Conservation (phyloP, 495 filamentous ascomycete genomes). For the Neurospora tetraspora region DNA sequence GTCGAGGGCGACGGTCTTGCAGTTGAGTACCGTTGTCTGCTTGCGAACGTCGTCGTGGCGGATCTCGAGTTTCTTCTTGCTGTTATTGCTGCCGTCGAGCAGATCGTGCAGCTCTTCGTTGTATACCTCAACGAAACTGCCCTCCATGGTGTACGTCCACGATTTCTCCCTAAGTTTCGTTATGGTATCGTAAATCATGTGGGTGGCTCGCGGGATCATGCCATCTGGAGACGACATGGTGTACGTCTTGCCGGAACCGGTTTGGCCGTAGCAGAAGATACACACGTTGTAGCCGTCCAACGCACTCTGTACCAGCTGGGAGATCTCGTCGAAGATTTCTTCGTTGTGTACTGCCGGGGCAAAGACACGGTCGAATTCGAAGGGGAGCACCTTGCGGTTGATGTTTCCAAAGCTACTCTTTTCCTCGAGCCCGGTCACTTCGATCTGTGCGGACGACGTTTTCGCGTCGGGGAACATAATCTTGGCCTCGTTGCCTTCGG, state of each 20-base stretch:
- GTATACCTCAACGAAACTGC: slow-evolving; percentile 97
- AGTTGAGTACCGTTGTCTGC: slow-evolving; percentile 77
- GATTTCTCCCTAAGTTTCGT: slow-evolving; percentile 76
- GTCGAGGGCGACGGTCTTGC: slow-evolving; percentile 70
- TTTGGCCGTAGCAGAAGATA: slow-evolving; percentile 98
- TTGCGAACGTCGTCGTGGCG: slow-evolving; percentile 71
- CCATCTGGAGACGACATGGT: slow-evolving; percentile 92
- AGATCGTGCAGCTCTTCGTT: slow-evolving; percentile 95
- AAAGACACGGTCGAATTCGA: slow-evolving; percentile 93
- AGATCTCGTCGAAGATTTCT: slow-evolving; percentile 93
- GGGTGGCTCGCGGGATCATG: slow-evolving; percentile 90
- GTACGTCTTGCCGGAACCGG: slow-evolving; percentile 90
- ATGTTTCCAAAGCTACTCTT: slow-evolving; percentile 70
- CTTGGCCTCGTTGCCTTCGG: slow-evolving; percentile 49
- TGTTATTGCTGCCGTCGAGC: slow-evolving; percentile 72
- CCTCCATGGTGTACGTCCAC: slow-evolving; percentile 90
- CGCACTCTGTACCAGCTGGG: slow-evolving; percentile 91
- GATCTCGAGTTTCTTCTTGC: slow-evolving; percentile 87
- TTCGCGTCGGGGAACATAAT: slow-evolving; percentile 73
- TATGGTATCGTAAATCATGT: slow-evolving; percentile 86
- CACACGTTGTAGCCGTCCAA: slow-evolving; percentile 98
- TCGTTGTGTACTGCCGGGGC: slow-evolving; percentile 63
- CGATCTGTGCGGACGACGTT: slow-evolving; percentile 70
- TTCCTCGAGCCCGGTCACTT: slow-evolving; percentile 72
- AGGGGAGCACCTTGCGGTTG: slow-evolving; percentile 66